Evolutionary conservation across 805 yeast species (phyloP).

Genomic region (Cyberlindnera nakhonratchasimensis): DNA sequence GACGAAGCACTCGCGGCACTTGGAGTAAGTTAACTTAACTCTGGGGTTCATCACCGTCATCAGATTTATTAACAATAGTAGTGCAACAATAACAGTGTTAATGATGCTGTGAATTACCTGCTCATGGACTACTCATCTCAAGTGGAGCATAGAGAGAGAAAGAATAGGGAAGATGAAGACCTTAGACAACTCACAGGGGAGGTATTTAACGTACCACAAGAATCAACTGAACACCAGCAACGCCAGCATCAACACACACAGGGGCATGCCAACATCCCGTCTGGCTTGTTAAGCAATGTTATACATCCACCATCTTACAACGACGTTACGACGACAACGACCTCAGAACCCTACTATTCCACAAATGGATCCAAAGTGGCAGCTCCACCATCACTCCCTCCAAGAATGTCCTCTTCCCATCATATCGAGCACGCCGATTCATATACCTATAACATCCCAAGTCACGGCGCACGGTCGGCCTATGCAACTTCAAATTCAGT

Average conservation of each 20-base stretch:
- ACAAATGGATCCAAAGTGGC: not conserved
- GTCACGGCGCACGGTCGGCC: not conserved
- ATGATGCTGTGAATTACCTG: conserved; percentile 35
- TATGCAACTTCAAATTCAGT: not conserved
- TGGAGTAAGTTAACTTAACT: conserved; percentile 10
- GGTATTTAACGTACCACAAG: no score
- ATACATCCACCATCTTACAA: conserved; percentile 1
- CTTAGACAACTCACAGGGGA: not conserved
- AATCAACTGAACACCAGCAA: no score
- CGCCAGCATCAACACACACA: not conserved
- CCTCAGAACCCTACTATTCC: not conserved
- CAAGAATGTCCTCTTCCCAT: not conserved
- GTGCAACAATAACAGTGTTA: conserved; percentile 26
- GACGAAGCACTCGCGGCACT: conserved; percentile 4
- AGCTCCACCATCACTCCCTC: conserved; percentile 1
- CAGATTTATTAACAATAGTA: no score
- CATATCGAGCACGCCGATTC: conserved; percentile 2
- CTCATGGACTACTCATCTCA: conserved; percentile 27
- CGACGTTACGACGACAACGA: no score
- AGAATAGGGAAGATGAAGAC: not conserved
- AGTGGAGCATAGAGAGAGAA: not conserved
- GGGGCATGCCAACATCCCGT: conserved; percentile 5
- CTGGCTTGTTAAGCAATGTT: conserved; percentile 2
- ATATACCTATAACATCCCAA: not conserved
- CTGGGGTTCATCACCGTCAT: no score